Base-by-base conservation (phyloP, 805 yeast species). In the Metschnikowia drakensbergensis region DNA sequence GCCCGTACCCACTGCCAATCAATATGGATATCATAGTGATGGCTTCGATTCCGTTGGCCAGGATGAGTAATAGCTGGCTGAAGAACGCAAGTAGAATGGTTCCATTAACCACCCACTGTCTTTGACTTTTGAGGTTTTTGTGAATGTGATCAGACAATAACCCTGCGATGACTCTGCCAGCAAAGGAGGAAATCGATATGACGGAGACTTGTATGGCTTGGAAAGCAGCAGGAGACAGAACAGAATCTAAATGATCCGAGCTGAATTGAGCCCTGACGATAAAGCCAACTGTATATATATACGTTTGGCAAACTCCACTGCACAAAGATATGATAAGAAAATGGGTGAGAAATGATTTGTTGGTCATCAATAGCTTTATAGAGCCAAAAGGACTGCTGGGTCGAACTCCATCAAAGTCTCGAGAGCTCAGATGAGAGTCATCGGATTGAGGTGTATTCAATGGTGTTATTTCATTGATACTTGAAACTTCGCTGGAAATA, bases 121-220 rank as follows among this genome's bases (percentile, higher is more conserved):
- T 68, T 56, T 83, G 90, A 1, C 78, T 68, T 30, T 76, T 72
- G 32, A 71, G 65, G 41, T 64, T 74, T 46, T 79, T 77, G 43
- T 81, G 74, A 10, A 86, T 57, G 22, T 77, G 58, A 62, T 86
- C 95, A 11, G 88, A 82, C 2, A 80, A 55, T 5, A 86, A 78
- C 0, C 95, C 95, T 0, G 89, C 71, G 1, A 75, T 51, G 23
- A 85, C 63, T 54, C 94, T 68, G 0, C 91, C 94, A 2, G 75
- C 54, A 59, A 85, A 86, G 13, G 87, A 83, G 27, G 82, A 74
- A 11, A 84, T 57, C 1, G 92, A 84, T 9, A 85, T 73, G 1
- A 81, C 67, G 0, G 88, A 82, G 0, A 86, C 91, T 59, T 86
- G 91, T 5, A 84, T 47, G 1, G 91, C 88, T 59, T 86, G 92